Evolutionary conservation across 1,284 basidiomycete genomes (phyloP).

Genomic region (Malassezia cuniculi): DNA sequence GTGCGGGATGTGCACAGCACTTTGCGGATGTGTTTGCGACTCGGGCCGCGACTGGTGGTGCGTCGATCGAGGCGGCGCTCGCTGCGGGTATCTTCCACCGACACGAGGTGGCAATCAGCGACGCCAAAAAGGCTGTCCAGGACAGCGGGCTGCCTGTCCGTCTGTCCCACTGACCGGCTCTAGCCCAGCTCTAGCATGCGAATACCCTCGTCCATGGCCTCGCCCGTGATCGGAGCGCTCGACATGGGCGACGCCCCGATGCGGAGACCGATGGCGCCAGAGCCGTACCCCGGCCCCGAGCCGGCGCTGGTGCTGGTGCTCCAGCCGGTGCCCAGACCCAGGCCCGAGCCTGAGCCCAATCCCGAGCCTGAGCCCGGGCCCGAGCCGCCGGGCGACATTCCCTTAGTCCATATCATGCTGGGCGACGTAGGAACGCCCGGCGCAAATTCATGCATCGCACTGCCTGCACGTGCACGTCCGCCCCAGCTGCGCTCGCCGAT

Average conservation of each 20-base stretch:
- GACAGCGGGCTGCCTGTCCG: background rate
- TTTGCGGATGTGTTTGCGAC: slow-evolving; percentile 59
- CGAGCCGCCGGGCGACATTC: too few relatives aligned
- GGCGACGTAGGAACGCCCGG: too few relatives aligned
- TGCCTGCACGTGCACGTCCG: too few relatives aligned
- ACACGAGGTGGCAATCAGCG: slow-evolving; percentile 58
- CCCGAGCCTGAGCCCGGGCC: background rate
- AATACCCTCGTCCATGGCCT: slow-evolving; percentile 21
- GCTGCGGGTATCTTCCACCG: slow-evolving; percentile 98
- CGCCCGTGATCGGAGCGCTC: slow-evolving; percentile 16
- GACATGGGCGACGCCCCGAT: slow-evolving; percentile 2
- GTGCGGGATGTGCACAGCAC: slow-evolving; percentile 65
- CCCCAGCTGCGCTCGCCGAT: slow-evolving; percentile 1
- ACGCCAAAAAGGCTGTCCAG: slow-evolving; percentile 1
- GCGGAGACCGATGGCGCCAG: slow-evolving; percentile 12
- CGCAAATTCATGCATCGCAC: too few relatives aligned
- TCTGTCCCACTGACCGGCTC: background rate
- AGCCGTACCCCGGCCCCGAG: slow-evolving; percentile 14
- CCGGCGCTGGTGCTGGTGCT: background rate
- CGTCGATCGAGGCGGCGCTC: slow-evolving; percentile 70
- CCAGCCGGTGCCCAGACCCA: background rate
- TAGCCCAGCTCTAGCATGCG: slow-evolving; percentile 14
- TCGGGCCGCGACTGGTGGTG: slow-evolving; percentile 7
- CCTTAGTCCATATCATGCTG: too few relatives aligned
- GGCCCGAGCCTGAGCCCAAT: slow-evolving; percentile 1